Conservation (phyloP, 1,284 basidiomycete species). For the Hemileia vastatrix region DNA sequence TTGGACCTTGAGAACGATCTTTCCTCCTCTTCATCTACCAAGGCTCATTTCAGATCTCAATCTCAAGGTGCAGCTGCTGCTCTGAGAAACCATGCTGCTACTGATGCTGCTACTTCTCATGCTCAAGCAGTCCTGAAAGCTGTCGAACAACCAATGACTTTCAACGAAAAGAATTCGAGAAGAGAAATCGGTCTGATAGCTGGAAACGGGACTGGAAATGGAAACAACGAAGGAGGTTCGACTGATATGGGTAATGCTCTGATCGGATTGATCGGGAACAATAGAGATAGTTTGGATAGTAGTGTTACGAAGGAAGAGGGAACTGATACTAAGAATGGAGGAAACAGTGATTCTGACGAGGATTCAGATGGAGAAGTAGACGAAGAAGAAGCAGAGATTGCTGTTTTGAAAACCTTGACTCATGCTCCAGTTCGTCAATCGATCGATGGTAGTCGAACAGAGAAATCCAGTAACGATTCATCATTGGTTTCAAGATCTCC, state of each 20-base stretch:
- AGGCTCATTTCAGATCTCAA: conserved; percentile 10
- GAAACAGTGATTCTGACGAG: background rate
- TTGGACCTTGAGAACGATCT: background rate
- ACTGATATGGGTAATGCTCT: background rate
- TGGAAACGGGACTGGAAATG: background rate
- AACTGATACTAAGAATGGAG: background rate
- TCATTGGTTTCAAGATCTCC: background rate
- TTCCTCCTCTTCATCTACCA: conserved; percentile 7
- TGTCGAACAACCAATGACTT: conserved; percentile 3
- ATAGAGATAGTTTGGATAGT: background rate
- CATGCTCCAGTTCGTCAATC: background rate
- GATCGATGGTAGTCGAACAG: background rate
- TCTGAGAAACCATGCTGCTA: conserved; percentile 11
- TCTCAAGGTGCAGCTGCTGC: conserved; percentile 11
- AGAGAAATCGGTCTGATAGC: background rate
- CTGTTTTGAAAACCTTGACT: background rate
- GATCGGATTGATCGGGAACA: background rate
- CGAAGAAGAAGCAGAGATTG: background rate
- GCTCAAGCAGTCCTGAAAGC: conserved; percentile 19
- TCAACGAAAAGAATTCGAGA: conserved; percentile 10
- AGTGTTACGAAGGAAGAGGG: background rate
- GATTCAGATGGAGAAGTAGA: background rate
- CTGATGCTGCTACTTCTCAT: conserved; percentile 12
- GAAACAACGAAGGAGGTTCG: no score
- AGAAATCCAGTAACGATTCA: background rate